A percentile compares a stretch with the other conserved stretches of the same genome.
phyloP scores from a whole-genome alignment of 2,329 filamentous ascomycete genomes.

The Pleoardoris graminearum region DNA sequence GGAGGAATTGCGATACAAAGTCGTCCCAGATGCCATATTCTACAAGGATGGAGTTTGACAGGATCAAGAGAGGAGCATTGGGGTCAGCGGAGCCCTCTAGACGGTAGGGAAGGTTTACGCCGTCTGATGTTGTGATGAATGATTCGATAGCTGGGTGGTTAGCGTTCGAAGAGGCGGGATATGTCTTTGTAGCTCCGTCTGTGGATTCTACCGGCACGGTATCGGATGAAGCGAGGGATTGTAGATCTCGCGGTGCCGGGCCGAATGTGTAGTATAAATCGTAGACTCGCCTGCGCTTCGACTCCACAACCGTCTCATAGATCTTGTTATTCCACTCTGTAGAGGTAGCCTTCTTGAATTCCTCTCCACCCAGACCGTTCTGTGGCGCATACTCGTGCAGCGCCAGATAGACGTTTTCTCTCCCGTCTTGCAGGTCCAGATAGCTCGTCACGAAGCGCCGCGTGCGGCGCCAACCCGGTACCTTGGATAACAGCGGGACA shows the following conservation, averaged over 20 bases:
- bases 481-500: conserved; percentile 68
- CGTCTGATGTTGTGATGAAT: conserved; percentile 69
- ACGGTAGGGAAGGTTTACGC: conserved; percentile 70
- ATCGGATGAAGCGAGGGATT: conserved; percentile 57
- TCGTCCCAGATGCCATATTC: conserved; percentile 80
- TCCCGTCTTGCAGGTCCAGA: conserved; percentile 50
- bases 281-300: conserved; percentile 64
- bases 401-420: conserved; percentile 60
- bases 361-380: conserved; percentile 68
- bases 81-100: conserved; percentile 72
- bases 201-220: conserved; percentile 54
- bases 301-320: conserved; percentile 60
- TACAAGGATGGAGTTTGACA: conserved; percentile 80
- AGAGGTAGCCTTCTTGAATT: conserved; percentile 64
- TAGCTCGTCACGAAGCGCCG: conserved; percentile 69
- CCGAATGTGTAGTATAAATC: conserved; percentile 80
- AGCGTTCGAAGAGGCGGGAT: conserved; percentile 47
- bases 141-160: conserved; percentile 60
- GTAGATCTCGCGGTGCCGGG: conserved; percentile 69
- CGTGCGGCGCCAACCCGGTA: conserved; percentile 78
- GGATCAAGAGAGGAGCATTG: conserved; percentile 71
- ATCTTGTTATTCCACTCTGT: conserved; percentile 66
- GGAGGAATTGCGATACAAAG: conserved; percentile 65
- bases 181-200: conserved; percentile 61
- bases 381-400: conserved; percentile 72